Conservation (phyloP, 441 rosid species). For the Corymbia citriodora region DNA sequence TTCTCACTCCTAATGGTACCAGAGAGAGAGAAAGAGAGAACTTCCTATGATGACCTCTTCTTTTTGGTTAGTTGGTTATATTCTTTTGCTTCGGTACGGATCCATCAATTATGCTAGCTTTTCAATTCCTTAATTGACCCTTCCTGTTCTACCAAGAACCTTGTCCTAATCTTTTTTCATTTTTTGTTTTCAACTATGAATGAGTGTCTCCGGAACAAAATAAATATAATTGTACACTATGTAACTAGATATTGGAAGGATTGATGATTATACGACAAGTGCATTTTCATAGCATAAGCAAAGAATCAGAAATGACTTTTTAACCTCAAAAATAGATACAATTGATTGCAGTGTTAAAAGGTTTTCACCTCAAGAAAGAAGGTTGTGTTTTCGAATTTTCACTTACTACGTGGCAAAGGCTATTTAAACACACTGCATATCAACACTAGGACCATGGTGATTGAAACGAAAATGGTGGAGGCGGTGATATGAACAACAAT, state of each 20-base stretch:
- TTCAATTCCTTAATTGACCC: neutral
- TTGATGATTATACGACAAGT: too few relatives aligned
- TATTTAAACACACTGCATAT: accelerated
- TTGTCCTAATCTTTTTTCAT: neutral
- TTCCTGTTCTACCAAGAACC: neutral
- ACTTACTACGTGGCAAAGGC: neutral
- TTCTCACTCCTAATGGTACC: neutral
- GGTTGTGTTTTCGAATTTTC: neutral
- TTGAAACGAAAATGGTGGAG: neutral
- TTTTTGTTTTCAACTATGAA: neutral
- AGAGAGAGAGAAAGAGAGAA: neutral
- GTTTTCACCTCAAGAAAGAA: neutral
- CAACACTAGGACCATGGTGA: neutral
- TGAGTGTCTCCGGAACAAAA: neutral
- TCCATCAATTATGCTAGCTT: neutral
- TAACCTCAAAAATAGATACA: too few relatives aligned
- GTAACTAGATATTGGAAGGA: neutral
- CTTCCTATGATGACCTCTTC: neutral
- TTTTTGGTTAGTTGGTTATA: neutral
- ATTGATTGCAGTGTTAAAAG: neutral
- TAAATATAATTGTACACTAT: too few relatives aligned
- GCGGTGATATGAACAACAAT: neutral
- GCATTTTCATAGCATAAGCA: neutral
- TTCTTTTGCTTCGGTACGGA: neutral
- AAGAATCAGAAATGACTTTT: neutral